Conservation (phyloP, 2,329 filamentous ascomycete species). For the Aspergillus hortae region DNA sequence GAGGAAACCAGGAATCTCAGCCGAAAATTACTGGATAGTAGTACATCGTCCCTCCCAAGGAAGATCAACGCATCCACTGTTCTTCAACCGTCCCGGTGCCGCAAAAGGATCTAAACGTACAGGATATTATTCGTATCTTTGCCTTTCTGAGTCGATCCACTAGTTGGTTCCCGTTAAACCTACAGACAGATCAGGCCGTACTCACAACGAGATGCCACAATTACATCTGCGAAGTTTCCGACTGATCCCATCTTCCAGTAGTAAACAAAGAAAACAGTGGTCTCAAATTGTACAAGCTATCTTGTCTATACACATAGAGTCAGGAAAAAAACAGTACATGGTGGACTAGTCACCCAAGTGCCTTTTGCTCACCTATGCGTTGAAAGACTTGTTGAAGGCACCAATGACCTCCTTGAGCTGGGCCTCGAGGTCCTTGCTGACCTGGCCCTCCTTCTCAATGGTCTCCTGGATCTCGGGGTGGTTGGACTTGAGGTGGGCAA, state of each 20-base stretch:
- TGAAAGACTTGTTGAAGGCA: conserved; percentile 93
- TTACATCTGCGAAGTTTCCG: conserved; percentile 10
- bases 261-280: conserved; percentile 39
- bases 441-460: conserved; percentile 91
- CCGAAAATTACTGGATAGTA: conserved; percentile 22
- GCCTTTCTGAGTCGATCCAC: conserved; percentile 22
- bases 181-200: conserved; percentile 22
- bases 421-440: conserved; percentile 83
- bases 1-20: conserved; percentile 16
- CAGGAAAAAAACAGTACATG: conserved; percentile 38
- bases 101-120: conserved; percentile 40
- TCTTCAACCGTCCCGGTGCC: conserved; percentile 26
- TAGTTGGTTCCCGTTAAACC: conserved; percentile 22
- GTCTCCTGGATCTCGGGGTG: conserved; percentile 76
- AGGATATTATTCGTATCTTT: conserved; percentile 40
- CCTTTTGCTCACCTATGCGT: conserved; percentile 39
- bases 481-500: conserved; percentile 86
- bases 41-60: conserved; percentile 10
- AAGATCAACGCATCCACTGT: conserved; percentile 13
- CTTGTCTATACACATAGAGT: conserved; percentile 43
- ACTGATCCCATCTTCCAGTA: conserved; percentile 17
- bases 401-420: conserved; percentile 65
- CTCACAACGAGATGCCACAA: conserved; percentile 19
- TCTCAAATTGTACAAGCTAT: conserved; percentile 46
- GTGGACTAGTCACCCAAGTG: conserved; percentile 28